These are phyloP conservation scores for Saccharata proteae DNA, from an alignment of 2,329 filamentous ascomycete genomes.

Conservation along the genomic window DNA sequence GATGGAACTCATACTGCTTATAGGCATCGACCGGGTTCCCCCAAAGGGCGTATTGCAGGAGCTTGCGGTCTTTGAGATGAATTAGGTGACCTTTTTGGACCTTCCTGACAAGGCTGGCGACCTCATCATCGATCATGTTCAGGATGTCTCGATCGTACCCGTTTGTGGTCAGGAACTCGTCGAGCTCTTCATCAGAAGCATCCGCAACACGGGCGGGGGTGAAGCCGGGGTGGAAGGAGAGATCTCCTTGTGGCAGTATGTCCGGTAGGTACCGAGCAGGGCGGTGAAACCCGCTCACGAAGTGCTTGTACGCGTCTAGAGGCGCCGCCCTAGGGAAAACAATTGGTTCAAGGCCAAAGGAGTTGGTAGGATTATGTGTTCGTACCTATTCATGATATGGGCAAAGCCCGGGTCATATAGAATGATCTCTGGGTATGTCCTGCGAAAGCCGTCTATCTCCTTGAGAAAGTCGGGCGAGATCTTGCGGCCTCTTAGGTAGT, in stretches of 20 bases:
- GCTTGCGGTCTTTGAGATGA: conserved; percentile 10
- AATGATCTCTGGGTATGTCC: conserved; percentile 13
- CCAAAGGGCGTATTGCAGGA: conserved; percentile 16
- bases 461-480: conserved; percentile 14
- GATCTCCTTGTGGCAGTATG: conserved; percentile 10
- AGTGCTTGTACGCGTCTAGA: conserved; percentile 15
- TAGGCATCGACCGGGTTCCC: conserved; percentile 19
- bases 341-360: no score
- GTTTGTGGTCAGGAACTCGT: conserved; percentile 15
- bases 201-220: conserved; percentile 9
- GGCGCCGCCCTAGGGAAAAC: no score
- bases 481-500: conserved; percentile 12
- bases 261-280: conserved; percentile 16
- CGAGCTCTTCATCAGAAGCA: conserved; percentile 14
- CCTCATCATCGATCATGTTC: conserved; percentile 14
- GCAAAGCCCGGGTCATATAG: conserved; percentile 11
- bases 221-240: conserved; percentile 11
- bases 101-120: conserved; percentile 9
- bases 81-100: conserved; percentile 10
- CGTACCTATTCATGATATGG: conserved; percentile 10
- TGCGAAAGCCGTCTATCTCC: conserved; percentile 17
- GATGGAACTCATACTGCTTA: conserved; percentile 20
- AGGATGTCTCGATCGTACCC: conserved; percentile 16
- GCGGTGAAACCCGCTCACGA: conserved; percentile 17
- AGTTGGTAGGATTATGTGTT: no score